Evolutionary conservation across 2,329 filamentous ascomycete species (phyloP).

Genomic region (Colletotrichum echinochloae): DNA sequence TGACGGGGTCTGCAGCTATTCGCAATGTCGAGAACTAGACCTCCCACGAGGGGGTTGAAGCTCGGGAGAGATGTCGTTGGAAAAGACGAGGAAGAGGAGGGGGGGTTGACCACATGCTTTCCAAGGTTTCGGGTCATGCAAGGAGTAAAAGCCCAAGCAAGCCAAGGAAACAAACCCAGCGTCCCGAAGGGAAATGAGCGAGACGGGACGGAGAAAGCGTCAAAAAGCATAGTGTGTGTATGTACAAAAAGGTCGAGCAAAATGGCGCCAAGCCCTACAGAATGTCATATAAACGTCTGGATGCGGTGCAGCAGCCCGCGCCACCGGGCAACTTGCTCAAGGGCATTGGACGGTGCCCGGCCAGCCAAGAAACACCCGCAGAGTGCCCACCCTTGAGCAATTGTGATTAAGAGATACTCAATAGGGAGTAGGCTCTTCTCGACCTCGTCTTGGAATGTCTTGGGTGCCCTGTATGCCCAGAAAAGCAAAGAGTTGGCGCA

Average conservation of each 20-base stretch:
- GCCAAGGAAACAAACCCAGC: background rate
- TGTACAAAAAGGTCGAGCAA: background rate
- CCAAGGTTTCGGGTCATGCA: background rate
- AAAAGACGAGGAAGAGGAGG: background rate
- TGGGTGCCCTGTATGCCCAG: conserved; percentile 11
- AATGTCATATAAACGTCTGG: too few relatives aligned
- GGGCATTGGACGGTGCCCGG: background rate
- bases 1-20: background rate
- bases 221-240: too few relatives aligned
- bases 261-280: background rate
- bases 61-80: background rate
- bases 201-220: background rate
- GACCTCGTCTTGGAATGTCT: conserved; percentile 2
- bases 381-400: too few relatives aligned
- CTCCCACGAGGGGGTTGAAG: background rate
- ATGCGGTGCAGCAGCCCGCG: background rate
- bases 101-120: background rate
- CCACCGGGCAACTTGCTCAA: background rate
- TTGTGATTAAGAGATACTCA: background rate
- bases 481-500: conserved; percentile 6
- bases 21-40: background rate
- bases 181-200: conserved; percentile 1
- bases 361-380: conserved; percentile 10
- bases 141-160: background rate
- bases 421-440: background rate